These are phyloP conservation scores for Amaranthus tricolor DNA, from an alignment of 179 eudicot genomes.

Conservation along the genomic window DNA sequence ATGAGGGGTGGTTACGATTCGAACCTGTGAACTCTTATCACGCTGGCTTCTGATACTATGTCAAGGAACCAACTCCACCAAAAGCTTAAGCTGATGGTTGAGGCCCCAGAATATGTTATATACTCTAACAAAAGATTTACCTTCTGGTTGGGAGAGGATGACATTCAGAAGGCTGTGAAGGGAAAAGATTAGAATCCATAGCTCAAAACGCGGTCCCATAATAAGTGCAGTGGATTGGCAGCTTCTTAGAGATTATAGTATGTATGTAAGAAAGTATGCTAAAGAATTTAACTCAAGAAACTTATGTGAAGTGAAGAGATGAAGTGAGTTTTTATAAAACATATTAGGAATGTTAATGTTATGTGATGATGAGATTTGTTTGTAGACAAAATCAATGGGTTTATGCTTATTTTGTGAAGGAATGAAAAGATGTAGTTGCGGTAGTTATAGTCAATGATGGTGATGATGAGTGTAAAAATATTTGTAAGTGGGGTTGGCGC, in stretches of 20 bases:
- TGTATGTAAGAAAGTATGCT: not conserved
- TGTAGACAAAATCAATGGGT: not conserved
- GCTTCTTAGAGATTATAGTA: not conserved
- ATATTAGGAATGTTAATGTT: not conserved
- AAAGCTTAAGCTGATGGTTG: too few species aligned
- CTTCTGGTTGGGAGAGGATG: conserved; percentile 48
- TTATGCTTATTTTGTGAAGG: not conserved
- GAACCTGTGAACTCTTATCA: too few species aligned
- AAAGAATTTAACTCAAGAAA: not conserved
- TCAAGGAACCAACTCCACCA: too few species aligned
- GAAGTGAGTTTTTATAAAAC: not conserved
- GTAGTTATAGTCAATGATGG: conserved; percentile 1
- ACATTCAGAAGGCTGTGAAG: conserved; percentile 19
- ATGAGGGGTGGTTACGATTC: too few species aligned
- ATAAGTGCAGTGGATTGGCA: not conserved
- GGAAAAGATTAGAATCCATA: conserved; percentile 33
- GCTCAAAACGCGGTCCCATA: conserved; percentile 38
- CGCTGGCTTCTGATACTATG: too few species aligned
- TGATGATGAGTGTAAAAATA: conserved; percentile 22
- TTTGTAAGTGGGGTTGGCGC: conserved; percentile 18
- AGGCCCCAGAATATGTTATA: too few species aligned
- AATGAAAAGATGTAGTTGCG: not conserved
- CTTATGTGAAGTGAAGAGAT: not conserved
- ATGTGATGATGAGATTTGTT: not conserved
- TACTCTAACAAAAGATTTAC: conserved; percentile 24